Evolutionary conservation across 345 rosid species (phyloP).

Genomic region (Lepidium sativum): DNA sequence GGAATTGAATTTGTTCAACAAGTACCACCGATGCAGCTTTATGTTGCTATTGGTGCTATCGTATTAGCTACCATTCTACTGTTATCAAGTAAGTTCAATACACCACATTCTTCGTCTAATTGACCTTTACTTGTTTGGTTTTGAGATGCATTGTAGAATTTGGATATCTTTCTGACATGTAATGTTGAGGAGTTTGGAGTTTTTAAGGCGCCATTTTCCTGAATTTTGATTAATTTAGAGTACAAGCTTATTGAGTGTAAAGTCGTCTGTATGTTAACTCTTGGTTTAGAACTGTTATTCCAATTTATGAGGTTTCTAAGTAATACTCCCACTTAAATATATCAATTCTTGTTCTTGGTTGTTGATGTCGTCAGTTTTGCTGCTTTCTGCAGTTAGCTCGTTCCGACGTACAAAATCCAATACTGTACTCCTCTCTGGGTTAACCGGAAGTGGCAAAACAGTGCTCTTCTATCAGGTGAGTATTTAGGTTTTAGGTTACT

Average conservation of each 20-base stretch:
- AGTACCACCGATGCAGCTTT: conserved; percentile 59
- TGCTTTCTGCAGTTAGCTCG: conserved; percentile 25
- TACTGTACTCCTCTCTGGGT: conserved; percentile 70
- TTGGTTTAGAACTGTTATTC: background rate
- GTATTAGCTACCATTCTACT: conserved; percentile 43
- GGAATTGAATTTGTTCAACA: conserved; percentile 41
- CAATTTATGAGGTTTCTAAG: background rate
- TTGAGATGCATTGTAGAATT: background rate
- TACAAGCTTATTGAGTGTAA: background rate
- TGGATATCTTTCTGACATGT: background rate
- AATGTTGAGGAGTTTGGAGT: background rate
- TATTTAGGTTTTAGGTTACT: background rate
- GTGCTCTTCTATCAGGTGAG: conserved; percentile 74
- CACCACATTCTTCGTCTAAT: background rate
- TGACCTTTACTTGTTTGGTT: background rate
- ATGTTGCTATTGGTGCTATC: conserved; percentile 44
- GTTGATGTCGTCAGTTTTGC: conserved; percentile 11
- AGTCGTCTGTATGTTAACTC: background rate
- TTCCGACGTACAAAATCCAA: conserved; percentile 41
- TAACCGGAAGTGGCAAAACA: conserved; percentile 83
- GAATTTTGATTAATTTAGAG: background rate
- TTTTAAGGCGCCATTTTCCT: background rate
- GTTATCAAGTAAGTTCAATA: conserved; percentile 35
- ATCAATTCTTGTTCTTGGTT: background rate
- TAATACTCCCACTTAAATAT: background rate